These are phyloP conservation scores for Globisporangium canariense DNA, from an alignment of 352 stramenopile species.

Conservation along the genomic window DNA sequence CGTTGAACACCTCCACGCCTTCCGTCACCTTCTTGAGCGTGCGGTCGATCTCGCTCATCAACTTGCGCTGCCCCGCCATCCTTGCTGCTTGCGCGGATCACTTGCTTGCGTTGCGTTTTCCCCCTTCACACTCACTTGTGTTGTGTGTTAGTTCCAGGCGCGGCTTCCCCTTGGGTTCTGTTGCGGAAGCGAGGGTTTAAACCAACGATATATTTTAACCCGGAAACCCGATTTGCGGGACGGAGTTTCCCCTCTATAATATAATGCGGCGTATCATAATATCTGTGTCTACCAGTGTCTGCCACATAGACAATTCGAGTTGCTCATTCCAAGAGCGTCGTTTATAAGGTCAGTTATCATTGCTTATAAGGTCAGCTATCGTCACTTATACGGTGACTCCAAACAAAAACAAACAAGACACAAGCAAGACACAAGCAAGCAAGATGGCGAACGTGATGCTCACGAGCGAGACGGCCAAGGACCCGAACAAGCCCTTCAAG, in stretches of 20 bases:
- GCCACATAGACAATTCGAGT: too few species aligned
- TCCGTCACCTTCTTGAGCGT: constrained; percentile 99
- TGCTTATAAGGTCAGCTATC: too few species aligned
- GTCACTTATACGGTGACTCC: neutral
- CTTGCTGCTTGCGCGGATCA: constrained; percentile 7
- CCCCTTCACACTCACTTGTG: neutral
- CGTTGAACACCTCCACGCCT: constrained; percentile 98
- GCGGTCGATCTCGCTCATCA: constrained; percentile 96
- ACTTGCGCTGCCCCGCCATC: constrained; percentile 84
- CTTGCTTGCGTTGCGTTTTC: constrained; percentile 3
- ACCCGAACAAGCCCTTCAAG: constrained; percentile 87
- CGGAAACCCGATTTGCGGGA: too few species aligned
- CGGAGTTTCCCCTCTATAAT: too few species aligned
- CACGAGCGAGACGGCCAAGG: constrained; percentile 84
- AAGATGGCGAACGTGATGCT: constrained; percentile 88
- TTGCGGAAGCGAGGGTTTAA: neutral
- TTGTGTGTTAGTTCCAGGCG: constrained; percentile 2
- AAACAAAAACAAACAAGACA: constrained; percentile 6
- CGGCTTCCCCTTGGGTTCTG: neutral
- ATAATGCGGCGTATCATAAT: too few species aligned
- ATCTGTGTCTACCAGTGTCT: too few species aligned
- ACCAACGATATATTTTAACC: too few species aligned
- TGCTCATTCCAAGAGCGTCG: too few species aligned
- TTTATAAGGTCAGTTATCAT: too few species aligned
- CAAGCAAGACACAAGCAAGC: neutral